These are phyloP conservation scores for Talaromyces trachyspermus DNA, from an alignment of 495 filamentous ascomycete genomes.

Conservation along the genomic window DNA sequence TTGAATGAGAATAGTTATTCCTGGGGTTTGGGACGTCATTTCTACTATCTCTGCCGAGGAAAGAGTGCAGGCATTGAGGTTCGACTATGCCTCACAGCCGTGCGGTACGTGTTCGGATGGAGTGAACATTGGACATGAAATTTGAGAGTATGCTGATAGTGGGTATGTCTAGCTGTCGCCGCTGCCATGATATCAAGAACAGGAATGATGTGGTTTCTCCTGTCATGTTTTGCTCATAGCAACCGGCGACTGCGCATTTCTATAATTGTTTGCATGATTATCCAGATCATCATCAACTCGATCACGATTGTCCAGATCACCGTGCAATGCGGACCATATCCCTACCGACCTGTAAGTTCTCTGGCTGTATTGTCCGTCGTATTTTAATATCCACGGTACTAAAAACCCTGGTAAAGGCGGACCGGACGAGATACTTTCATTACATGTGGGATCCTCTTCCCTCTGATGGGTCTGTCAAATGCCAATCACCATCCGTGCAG, in stretches of 20 bases:
- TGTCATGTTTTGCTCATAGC: slow-evolving; percentile 28
- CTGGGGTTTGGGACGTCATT: slow-evolving; percentile 29
- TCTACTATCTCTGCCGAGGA: slow-evolving; percentile 19
- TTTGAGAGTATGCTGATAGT: slow-evolving; percentile 17
- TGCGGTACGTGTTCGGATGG: slow-evolving; percentile 14
- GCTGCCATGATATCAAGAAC: slow-evolving; percentile 35
- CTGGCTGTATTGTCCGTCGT: not conserved
- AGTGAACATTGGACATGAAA: not conserved
- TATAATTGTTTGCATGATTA: slow-evolving; percentile 23
- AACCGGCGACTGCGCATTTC: slow-evolving; percentile 21
- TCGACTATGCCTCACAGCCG: slow-evolving; percentile 28
- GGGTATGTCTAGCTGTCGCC: slow-evolving; percentile 45
- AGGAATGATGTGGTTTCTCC: slow-evolving; percentile 34
- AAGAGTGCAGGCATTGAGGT: slow-evolving; percentile 20
- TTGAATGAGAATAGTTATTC: slow-evolving; percentile 12
- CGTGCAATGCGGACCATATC: slow-evolving; percentile 31
- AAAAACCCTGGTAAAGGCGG: slow-evolving; percentile 10
- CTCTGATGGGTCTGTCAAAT: slow-evolving; percentile 24
- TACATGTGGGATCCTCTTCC: slow-evolving; percentile 35
- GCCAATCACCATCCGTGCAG: slow-evolving; percentile 27
- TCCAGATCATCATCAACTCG: slow-evolving; percentile 28
- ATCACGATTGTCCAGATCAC: slow-evolving; percentile 29
- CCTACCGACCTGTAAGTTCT: slow-evolving; percentile 22
- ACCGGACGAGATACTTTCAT: slow-evolving; percentile 29
- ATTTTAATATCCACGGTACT: not conserved